A percentile compares a stretch with the other conserved stretches of the same genome.
These are phyloP conservation scores for Lyophyllum semitale DNA, from an alignment of 768 basidiomycete species.

Conservation along the genomic window DNA sequence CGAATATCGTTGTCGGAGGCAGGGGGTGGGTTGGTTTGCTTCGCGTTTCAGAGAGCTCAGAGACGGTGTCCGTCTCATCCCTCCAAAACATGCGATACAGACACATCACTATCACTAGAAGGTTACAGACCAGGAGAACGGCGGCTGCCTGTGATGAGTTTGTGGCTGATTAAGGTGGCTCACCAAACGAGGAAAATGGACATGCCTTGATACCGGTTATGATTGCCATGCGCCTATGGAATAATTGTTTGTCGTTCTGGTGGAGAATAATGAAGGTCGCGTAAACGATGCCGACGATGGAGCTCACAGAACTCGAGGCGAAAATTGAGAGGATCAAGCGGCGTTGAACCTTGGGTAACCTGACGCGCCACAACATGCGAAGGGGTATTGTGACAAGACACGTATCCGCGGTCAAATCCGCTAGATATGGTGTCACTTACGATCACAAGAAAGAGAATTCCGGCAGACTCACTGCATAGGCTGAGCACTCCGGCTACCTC, in stretches of 20 bases:
- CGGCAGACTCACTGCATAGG: conserved; percentile 9
- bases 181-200: background rate
- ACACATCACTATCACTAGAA: conserved; percentile 19
- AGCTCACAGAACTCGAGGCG: too few species aligned
- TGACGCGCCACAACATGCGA: too few species aligned
- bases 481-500: conserved; percentile 5
- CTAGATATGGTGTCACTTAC: conserved; percentile 17
- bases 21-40: conserved; percentile 3
- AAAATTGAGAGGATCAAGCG: too few species aligned
- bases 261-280: conserved; percentile 16
- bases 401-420: too few species aligned
- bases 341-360: too few species aligned
- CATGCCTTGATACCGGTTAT: conserved; percentile 20
- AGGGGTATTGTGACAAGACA: conserved; percentile 24
- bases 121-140: too few species aligned
- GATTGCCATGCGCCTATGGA: conserved; percentile 7
- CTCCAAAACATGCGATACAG: conserved; percentile 10
- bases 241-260: background rate
- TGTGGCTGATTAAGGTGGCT: background rate
- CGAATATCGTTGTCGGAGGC: too few species aligned
- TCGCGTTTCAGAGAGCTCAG: conserved; percentile 13
- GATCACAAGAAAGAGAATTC: background rate
- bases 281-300: conserved; percentile 19
- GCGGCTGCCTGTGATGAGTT: conserved; percentile 17
- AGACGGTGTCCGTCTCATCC: conserved; percentile 6